These are phyloP conservation scores for Styphnolobium japonicum DNA, from an alignment of 306 rosid genomes.

Conservation along the genomic window DNA sequence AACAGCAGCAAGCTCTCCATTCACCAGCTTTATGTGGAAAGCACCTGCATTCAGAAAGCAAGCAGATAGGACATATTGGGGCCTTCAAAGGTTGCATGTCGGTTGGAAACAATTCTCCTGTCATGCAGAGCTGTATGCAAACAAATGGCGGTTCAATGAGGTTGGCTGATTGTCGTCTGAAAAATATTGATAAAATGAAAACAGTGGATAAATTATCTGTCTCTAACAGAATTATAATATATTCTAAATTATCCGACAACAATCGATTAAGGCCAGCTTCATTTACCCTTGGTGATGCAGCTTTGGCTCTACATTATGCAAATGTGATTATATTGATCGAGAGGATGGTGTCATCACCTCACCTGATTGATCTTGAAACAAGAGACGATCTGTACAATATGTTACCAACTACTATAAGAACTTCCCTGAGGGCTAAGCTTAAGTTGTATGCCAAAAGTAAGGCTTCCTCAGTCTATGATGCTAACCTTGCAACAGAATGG, in stretches of 20 bases:
- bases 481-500: constrained; percentile 60
- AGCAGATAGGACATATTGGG: constrained; percentile 42
- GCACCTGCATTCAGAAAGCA: constrained; percentile 38
- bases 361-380: constrained; percentile 47
- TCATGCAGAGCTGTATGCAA: constrained; percentile 43
- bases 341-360: constrained; percentile 59
- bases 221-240: constrained; percentile 42
- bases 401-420: constrained; percentile 61
- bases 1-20: constrained; percentile 32
- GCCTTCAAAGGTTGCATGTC: constrained; percentile 64
- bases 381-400: constrained; percentile 71
- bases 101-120: constrained; percentile 49
- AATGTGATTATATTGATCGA: constrained; percentile 63
- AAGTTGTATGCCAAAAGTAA: constrained; percentile 36
- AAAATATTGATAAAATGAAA: constrained; percentile 30
- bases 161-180: constrained; percentile 33
- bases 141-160: constrained; percentile 70
- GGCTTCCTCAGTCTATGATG: constrained; percentile 37
- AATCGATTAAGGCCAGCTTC: constrained; percentile 43
- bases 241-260: constrained; percentile 49
- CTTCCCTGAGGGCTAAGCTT: constrained; percentile 56
- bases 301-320: constrained; percentile 80
- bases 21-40: constrained; percentile 32
- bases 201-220: constrained; percentile 38
- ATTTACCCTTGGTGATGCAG: constrained; percentile 66